Percentiles rank a stretch among this genome's conserved stretches.
Evolutionary conservation across 495 filamentous ascomycete genomes (phyloP).

Genomic region (Parathielavia appendiculata): DNA sequence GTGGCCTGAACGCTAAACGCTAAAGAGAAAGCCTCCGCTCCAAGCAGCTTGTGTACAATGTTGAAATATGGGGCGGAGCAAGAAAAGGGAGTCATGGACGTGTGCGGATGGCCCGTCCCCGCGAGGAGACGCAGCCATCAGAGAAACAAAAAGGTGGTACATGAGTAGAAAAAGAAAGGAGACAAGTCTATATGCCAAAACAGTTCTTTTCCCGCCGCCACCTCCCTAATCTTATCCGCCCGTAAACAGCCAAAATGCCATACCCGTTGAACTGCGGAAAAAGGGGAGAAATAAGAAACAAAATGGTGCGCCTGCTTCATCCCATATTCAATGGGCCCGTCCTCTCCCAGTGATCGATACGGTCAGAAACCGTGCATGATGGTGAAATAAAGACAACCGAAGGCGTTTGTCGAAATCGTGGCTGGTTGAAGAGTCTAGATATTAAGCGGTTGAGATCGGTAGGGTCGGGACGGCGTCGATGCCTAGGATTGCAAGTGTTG

Average conservation of each 20-base stretch:
- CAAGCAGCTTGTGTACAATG: conserved; percentile 30
- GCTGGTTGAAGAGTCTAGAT: conserved; percentile 8
- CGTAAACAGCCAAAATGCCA: conserved; percentile 26
- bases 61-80: conserved; percentile 17
- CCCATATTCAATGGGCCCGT: conserved; percentile 4
- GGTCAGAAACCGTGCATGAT: not conserved
- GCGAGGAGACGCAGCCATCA: conserved; percentile 23
- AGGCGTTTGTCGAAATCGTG: not conserved
- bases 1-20: conserved; percentile 26
- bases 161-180: conserved; percentile 25
- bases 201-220: conserved; percentile 34
- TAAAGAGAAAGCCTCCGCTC: conserved; percentile 24
- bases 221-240: conserved; percentile 34
- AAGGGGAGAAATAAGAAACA: conserved; percentile 19
- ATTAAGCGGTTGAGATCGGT: conserved; percentile 21
- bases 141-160: conserved; percentile 14
- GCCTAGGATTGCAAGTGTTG: conserved; percentile 5
- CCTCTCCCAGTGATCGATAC: conserved; percentile 6
- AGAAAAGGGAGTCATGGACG: conserved; percentile 23
- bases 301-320: not conserved
- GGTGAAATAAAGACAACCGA: not conserved
- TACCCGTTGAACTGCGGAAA: conserved; percentile 2
- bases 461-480: conserved; percentile 7
- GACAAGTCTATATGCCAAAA: conserved; percentile 43
- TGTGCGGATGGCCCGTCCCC: conserved; percentile 25